These are phyloP conservation scores for Trifolium subterraneum DNA, from an alignment of 306 rosid species.

Conservation along the genomic window DNA sequence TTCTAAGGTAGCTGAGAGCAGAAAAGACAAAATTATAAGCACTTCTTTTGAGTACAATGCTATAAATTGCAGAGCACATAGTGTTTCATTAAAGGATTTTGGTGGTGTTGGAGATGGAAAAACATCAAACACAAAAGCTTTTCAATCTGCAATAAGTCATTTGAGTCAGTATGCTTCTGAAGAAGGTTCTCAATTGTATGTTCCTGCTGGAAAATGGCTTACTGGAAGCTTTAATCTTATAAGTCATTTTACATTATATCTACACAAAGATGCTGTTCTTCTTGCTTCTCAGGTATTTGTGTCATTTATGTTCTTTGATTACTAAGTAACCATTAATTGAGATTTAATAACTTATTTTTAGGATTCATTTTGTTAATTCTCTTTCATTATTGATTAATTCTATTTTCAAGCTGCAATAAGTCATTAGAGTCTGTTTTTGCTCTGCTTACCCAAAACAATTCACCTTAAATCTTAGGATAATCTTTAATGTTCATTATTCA, in stretches of 20 bases:
- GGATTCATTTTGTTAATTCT: background rate
- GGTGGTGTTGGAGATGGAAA: conserved; percentile 89
- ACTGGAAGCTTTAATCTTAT: conserved; percentile 81
- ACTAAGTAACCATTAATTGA: background rate
- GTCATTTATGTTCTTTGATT: conserved; percentile 7
- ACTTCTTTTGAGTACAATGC: conserved; percentile 61
- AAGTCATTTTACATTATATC: conserved; percentile 71
- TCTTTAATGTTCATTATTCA: no score
- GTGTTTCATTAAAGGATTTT: conserved; percentile 72
- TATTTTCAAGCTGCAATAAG: no score
- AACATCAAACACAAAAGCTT: conserved; percentile 73
- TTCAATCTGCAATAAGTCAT: conserved; percentile 59
- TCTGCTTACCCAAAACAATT: no score
- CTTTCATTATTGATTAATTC: background rate
- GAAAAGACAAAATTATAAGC: conserved; percentile 32
- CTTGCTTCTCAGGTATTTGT: conserved; percentile 75
- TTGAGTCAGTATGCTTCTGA: conserved; percentile 58
- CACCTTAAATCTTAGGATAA: no score
- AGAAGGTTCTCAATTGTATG: conserved; percentile 69
- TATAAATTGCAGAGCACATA: conserved; percentile 67
- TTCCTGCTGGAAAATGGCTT: conserved; percentile 86
- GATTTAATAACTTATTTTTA: no score
- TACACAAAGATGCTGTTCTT: conserved; percentile 71
- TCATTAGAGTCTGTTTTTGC: no score
- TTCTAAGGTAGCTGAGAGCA: conserved; percentile 55